Conservation (phyloP, 2,329 filamentous ascomycete genomes). For the Metarhizium robertsii region DNA sequence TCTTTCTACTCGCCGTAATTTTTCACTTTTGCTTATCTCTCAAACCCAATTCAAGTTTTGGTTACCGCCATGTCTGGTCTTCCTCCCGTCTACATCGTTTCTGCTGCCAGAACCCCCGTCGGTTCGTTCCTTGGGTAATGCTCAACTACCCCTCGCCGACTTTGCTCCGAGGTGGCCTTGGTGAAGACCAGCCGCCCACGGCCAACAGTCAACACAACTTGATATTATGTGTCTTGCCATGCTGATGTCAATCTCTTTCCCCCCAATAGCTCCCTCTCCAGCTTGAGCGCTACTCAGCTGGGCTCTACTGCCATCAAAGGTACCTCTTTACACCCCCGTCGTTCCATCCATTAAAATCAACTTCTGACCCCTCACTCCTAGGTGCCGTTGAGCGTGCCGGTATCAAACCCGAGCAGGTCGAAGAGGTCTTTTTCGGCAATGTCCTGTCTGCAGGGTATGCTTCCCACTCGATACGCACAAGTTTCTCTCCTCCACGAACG, state of each 20-base stretch:
- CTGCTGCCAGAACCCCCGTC: constrained; percentile 79
- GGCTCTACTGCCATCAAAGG: constrained; percentile 90
- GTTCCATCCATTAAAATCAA: neutral
- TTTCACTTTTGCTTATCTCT: no score
- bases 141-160: constrained; percentile 1
- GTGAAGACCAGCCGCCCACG: neutral
- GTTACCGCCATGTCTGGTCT: constrained; percentile 57
- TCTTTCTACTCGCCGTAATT: constrained; percentile 4
- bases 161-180: neutral
- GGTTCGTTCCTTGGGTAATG: constrained; percentile 85
- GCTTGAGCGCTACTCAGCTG: constrained; percentile 75
- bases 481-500: neutral
- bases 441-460: constrained; percentile 88
- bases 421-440: constrained; percentile 98
- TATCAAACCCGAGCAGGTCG: constrained; percentile 79
- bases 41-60: neutral
- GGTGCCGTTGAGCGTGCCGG: constrained; percentile 78
- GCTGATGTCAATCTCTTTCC: neutral
- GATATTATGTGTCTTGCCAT: neutral
- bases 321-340: constrained; percentile 27
- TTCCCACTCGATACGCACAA: constrained; percentile 1
- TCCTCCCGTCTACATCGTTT: constrained; percentile 91
- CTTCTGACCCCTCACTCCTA: constrained; percentile 18
- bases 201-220: no score
- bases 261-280: constrained; percentile 66